Conservation (phyloP, 2,329 filamentous ascomycete genomes). For the Didymella keratinophila region DNA sequence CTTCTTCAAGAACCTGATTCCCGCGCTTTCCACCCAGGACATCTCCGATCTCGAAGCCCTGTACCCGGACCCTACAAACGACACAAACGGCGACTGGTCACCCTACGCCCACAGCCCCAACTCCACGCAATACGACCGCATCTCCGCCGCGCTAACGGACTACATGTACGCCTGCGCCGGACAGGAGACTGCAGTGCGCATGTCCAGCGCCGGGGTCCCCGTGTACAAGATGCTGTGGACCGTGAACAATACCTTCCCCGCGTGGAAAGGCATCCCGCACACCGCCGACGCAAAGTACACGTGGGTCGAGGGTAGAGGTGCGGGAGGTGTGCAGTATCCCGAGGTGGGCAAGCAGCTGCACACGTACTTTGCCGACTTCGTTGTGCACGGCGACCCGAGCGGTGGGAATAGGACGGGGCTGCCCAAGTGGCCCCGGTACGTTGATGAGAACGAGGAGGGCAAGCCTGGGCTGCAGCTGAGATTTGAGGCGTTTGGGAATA, state of each 20-base stretch:
- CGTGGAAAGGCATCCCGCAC: conserved; percentile 36
- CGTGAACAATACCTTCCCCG: conserved; percentile 33
- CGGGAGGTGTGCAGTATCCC: conserved; percentile 47
- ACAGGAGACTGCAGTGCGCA: conserved; percentile 55
- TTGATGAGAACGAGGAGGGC: conserved; percentile 19
- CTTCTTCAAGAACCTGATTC: conserved; percentile 35
- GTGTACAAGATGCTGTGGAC: conserved; percentile 34
- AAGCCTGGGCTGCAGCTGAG: conserved; percentile 30
- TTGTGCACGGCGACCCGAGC: conserved; percentile 53
- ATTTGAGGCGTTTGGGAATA: conserved; percentile 37
- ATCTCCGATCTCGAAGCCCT: conserved; percentile 28
- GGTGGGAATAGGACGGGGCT: conserved; percentile 28
- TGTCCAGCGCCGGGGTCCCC: conserved; percentile 44
- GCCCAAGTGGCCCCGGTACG: conserved; percentile 53
- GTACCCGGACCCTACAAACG: conserved; percentile 37
- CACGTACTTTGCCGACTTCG: conserved; percentile 53
- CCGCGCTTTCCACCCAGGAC: conserved; percentile 27
- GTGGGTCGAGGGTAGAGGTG: conserved; percentile 60
- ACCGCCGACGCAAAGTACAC: conserved; percentile 52
- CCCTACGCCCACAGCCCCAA: conserved; percentile 54
- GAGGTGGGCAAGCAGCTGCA: conserved; percentile 51
- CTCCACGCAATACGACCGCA: conserved; percentile 55
- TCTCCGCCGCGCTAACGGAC: conserved; percentile 54
- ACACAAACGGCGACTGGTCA: conserved; percentile 22
- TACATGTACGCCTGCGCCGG: conserved; percentile 57